phyloP scores from a whole-genome alignment of 257 asterid genomes.

The Phtheirospermum japonicum region DNA sequence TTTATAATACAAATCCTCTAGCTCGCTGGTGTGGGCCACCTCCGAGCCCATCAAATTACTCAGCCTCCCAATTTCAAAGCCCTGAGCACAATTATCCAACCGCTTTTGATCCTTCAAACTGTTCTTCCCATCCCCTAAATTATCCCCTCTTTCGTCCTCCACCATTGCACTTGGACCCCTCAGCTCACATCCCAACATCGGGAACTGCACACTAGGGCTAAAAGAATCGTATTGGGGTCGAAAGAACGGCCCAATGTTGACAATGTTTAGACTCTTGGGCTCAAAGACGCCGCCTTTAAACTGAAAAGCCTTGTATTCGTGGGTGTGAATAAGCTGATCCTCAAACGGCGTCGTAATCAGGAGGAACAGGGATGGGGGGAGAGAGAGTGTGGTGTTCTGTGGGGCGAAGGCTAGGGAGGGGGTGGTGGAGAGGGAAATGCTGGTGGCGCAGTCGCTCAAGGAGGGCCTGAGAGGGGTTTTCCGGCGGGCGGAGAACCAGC shows the following conservation, averaged over 20 bases:
- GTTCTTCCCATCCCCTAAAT: constrained; percentile 27
- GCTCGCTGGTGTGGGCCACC: constrained; percentile 52
- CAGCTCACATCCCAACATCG: constrained; percentile 49
- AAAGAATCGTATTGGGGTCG: constrained; percentile 73
- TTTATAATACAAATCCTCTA: constrained; percentile 75
- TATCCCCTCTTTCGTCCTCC: constrained; percentile 42
- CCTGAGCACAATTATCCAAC: constrained; percentile 57
- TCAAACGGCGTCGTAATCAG: constrained; percentile 76
- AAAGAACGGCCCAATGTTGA: constrained; percentile 82
- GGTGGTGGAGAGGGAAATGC: constrained; percentile 40
- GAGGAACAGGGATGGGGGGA: constrained; percentile 72
- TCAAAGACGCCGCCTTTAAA: constrained; percentile 47
- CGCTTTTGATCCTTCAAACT: constrained; percentile 52
- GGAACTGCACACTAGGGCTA: constrained; percentile 61
- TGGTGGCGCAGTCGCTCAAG: constrained; percentile 47
- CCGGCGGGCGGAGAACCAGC: constrained; percentile 57
- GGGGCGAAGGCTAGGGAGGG: constrained; percentile 24
- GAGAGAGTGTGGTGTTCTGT: constrained; percentile 30
- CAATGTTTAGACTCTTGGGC: constrained; percentile 52
- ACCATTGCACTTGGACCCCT: constrained; percentile 54
- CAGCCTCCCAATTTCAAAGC: constrained; percentile 65
- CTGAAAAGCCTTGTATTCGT: constrained; percentile 73
- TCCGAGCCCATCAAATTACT: constrained; percentile 55
- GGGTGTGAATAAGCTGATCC: constrained; percentile 77
- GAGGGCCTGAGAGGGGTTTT: constrained; percentile 64